Base-by-base conservation (phyloP, 1,284 basidiomycete species). In the Pyrrhoderma noxium region DNA sequence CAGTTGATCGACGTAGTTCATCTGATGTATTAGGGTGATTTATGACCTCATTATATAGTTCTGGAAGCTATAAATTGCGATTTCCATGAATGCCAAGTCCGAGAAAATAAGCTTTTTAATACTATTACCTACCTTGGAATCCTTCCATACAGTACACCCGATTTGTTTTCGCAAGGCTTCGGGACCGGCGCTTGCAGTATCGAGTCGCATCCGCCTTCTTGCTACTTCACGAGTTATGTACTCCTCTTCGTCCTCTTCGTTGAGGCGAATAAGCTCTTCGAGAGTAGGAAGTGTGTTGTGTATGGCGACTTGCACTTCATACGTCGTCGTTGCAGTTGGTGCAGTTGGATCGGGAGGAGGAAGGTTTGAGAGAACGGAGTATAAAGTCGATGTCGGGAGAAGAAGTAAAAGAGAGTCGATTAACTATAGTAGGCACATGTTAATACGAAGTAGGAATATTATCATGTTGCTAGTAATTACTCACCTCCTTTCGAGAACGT, bases 11-110 rank as follows among this genome's bases (percentile, higher is more conserved):
- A 21, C 90, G 79, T 8, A 87, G 66, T 2, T 82, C 79, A 58
- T 92, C 89, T 0, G 81, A 72, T 2, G 89, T 85, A 56, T 75
- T 73, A 0, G 85, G 85, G 59, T 93, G 89, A 55, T 82, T 82
- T 37, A 92, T 64, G 19, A 92, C 69, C 59, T 90, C 84, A 35
- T 80, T 70, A 60, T 92, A 93, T 34, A 89, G 65, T 0, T 60
- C 61, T 7, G 85, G 85, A 21, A 92, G 68, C 87, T 88, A 55
- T 13, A 21, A 22, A 27, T 44, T 16, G 19, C 5, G 27, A 31
- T 31, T 31, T 5, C 11, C 11, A 31, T n/a, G 18, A 42, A 7
- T 16, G 19, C 11, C 21, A 25, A 36, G 14, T 16, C 35, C 8
- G 9, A 52, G 25, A 43, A 37, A 37, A 44, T 47, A 18, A 4